These are phyloP conservation scores for Ganoderma multipileum DNA, from an alignment of 1,284 basidiomycete genomes.

Conservation along the genomic window DNA sequence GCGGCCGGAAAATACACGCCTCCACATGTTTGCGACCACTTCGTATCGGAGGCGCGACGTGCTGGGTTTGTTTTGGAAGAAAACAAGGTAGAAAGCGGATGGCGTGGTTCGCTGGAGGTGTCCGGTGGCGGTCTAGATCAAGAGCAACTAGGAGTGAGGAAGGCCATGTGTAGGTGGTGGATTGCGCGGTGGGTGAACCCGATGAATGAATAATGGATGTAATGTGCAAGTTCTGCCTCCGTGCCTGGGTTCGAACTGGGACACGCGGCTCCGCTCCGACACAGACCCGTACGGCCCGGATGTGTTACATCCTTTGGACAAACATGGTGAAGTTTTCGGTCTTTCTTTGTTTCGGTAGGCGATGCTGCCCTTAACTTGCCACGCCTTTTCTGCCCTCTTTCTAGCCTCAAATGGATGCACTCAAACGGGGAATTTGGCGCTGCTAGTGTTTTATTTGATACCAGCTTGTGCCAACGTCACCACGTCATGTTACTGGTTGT, in stretches of 20 bases:
- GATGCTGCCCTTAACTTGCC: too few relatives aligned
- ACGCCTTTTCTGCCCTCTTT: too few relatives aligned
- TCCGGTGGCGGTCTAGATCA: conserved; percentile 49
- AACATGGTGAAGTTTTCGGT: too few relatives aligned
- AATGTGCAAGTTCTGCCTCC: too few relatives aligned
- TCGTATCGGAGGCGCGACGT: conserved; percentile 49
- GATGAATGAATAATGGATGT: not conserved
- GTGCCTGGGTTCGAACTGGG: too few relatives aligned
- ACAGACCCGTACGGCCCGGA: too few relatives aligned
- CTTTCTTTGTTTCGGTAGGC: too few relatives aligned
- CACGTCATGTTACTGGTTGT: not conserved
- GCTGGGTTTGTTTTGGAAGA: conserved; percentile 60
- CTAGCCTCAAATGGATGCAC: too few relatives aligned
- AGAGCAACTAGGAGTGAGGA: conserved; percentile 55
- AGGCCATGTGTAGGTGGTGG: conserved; percentile 68
- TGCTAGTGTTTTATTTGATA: too few relatives aligned
- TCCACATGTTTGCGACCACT: conserved; percentile 58
- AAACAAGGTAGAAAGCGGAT: conserved; percentile 44
- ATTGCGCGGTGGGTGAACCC: conserved; percentile 52
- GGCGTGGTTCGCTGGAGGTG: conserved; percentile 57
- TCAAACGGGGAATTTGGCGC: too few relatives aligned
- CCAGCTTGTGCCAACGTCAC: not conserved
- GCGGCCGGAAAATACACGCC: conserved; percentile 71
- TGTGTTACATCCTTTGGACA: too few relatives aligned
- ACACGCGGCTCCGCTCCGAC: too few relatives aligned